Base-by-base conservation (phyloP, 1,139 yeast genomes). In the Starmera stellimalicola region DNA sequence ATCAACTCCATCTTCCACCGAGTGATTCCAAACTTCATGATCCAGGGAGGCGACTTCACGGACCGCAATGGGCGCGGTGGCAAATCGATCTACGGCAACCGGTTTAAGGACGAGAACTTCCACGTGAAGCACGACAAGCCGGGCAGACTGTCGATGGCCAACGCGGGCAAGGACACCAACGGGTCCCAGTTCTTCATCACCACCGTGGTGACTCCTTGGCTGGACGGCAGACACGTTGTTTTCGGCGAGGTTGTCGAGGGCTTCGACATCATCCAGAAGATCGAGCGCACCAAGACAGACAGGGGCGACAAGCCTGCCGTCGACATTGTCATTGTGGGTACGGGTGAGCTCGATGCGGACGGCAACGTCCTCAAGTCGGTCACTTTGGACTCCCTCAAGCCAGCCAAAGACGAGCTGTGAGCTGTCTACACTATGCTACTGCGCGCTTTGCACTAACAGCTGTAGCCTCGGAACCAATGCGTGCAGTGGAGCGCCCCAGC, bases 41-140 rank as follows among this genome's bases (percentile, higher is more conserved):
- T 87, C 60, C 96, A 87, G 68, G 96, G 96, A 63, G 96, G 96
- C 68, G 96, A 87, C 63, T 85, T 87, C 69, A 85, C 94, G 62
- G 70, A 79, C 57, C 79, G 85, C 55, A 82, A 79, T 62, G 96
- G 96, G 49, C 82, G 93, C 51, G 96, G 96, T 58, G 95, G 96
- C 59, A 83, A 83, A 68, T 82, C 94, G 39, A 87, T 88, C 68
- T 87, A 85, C 68, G 95, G 95, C 50, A 70, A 67, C 55, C 81
- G 76, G 64, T 87, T 87, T 60, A 73, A 77, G 37, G 96, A 87
- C 55, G 96, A 87, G 68, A 85, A 84, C 76, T 87, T 87, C 58
- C 44, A 63, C 54, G 70, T 78, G 68, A 82, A 65, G 62, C 95
- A 85, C 70, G 70, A 69, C 61, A 82, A 71, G 59, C 87, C 93